phyloP scores from a whole-genome alignment of 73 alveolate species.

The Effrenium voratum region DNA sequence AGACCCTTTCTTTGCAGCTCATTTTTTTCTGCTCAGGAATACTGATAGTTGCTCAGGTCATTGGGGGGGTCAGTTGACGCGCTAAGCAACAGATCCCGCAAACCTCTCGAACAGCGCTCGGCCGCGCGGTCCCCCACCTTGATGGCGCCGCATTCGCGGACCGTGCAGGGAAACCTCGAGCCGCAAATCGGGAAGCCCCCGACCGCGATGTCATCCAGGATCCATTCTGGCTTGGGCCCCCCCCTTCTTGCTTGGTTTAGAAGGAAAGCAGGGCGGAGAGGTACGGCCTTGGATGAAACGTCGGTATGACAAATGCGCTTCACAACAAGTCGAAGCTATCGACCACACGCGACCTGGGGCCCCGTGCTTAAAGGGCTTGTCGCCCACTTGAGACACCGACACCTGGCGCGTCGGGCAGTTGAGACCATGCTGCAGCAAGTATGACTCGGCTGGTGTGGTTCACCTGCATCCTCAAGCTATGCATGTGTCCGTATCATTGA shows the following conservation, averaged over 20 bases:
- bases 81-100: too few species aligned
- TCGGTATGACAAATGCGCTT: neutral
- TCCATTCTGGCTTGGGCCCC: neutral
- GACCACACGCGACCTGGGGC: neutral
- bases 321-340: neutral
- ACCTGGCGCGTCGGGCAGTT: neutral
- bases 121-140: constrained; percentile 30
- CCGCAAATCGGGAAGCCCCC: neutral
- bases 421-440: neutral
- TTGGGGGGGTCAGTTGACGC: too few species aligned
- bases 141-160: constrained; percentile 78
- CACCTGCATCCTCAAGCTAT: neutral
- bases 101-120: too few species aligned
- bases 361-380: constrained; percentile 58
- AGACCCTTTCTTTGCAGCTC: too few species aligned
- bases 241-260: neutral
- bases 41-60: too few species aligned
- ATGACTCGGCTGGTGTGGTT: too few species aligned
- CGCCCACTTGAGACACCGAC: constrained; percentile 69
- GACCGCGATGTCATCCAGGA: too few species aligned
- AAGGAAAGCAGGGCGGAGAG: neutral
- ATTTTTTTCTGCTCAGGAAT: too few species aligned
- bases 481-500: neutral
- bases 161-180: constrained; percentile 36
- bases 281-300: neutral